Evolutionary conservation across 495 filamentous ascomycete species (phyloP), one percentile per base, ranked within the genome.

Genomic region (Extremus antarcticus): DNA sequence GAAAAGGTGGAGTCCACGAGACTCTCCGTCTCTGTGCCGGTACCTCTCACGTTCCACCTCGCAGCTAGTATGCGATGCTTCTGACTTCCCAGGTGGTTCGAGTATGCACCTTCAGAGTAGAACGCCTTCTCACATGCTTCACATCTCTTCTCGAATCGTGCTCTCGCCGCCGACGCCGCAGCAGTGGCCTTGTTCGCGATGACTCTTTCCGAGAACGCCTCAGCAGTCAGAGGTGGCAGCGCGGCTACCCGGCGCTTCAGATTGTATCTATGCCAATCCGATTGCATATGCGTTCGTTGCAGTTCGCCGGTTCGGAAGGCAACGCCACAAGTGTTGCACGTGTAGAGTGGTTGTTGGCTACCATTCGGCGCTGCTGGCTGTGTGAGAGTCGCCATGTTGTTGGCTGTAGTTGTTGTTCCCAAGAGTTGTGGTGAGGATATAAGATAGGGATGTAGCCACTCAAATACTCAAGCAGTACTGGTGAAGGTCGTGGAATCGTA

Each of bases 271-370:
- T 63, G 54, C 52, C 92, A 98, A 69, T 98, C 92, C 62, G 81
- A 88, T 63, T 90, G 88, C 90, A 97, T 97, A 65, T 98, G 92
- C 45, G 81, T 83, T 59, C 90, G 80, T 69, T 98, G 92, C n/a
- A 89, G 80, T 67, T 97, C 91, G 66, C 84, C 85, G 66, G 85
- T 86, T 62, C 91, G 84, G 72, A 96, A 97, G 25, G 92, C 92
- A 55, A 98, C 90, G 61, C 95, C 89, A 63, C 92, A 98, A 25
- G 91, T 88, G 73, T 98, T 98, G 78, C 92, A 98, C 43, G 92
- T 95, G 13, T 35, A 35, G 69, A 88, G 97, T 1, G 91, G 90
- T 68, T 95, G 86, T 21, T 84, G 79, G 8, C 77, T 65, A 19
- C 29, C 49, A 25, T 41, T 51, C 43, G 48, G 19, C 1, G 39